Conservation (phyloP, 2,329 filamentous ascomycete genomes). For the Aspergillus quadrilineatus region DNA sequence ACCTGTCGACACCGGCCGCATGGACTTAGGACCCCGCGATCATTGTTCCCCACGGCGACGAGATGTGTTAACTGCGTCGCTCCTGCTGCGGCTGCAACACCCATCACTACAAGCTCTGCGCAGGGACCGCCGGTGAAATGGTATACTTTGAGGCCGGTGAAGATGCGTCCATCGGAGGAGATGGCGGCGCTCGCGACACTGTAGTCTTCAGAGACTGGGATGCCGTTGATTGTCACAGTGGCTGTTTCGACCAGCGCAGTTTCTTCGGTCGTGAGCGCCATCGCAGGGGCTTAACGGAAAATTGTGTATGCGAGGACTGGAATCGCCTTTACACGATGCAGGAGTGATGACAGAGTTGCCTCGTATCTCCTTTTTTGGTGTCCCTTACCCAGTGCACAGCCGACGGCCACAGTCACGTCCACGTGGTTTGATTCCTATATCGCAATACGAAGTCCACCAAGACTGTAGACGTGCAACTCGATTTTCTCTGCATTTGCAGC, state of each 20-base stretch:
- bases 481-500: too few relatives aligned
- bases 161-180: conserved; percentile 21
- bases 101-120: conserved; percentile 30
- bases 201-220: conserved; percentile 24
- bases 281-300: conserved; percentile 18
- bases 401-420: too few relatives aligned
- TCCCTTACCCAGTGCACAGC: too few relatives aligned
- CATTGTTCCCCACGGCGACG: conserved; percentile 25
- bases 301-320: too few relatives aligned
- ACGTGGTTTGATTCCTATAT: too few relatives aligned
- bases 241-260: conserved; percentile 21
- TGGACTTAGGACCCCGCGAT: conserved; percentile 24
- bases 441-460: too few relatives aligned
- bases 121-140: conserved; percentile 32
- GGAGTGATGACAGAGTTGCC: too few relatives aligned
- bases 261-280: conserved; percentile 18
- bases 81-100: conserved; percentile 26
- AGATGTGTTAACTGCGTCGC: conserved; percentile 24
- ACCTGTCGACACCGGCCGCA: conserved; percentile 32
- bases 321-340: too few relatives aligned
- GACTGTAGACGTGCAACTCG: too few relatives aligned
- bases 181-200: conserved; percentile 24
- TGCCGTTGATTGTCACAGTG: conserved; percentile 20
- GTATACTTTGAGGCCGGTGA: conserved; percentile 29
- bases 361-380: too few relatives aligned